Evolutionary conservation across 352 stramenopile species (phyloP).

Genomic region (Thraustochytrium sp.): DNA sequence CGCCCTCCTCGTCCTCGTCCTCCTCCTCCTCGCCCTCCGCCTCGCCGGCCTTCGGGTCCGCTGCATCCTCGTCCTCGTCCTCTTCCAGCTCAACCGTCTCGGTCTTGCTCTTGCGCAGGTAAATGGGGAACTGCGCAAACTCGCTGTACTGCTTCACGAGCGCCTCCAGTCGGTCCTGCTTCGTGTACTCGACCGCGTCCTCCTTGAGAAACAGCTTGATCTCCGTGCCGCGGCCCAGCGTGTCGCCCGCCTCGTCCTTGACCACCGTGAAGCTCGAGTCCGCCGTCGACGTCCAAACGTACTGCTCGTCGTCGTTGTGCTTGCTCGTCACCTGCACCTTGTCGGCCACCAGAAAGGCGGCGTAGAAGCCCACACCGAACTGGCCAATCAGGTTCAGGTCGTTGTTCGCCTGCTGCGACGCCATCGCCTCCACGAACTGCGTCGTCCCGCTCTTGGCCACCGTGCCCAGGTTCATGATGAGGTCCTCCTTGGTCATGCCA

Average conservation of each 20-base stretch:
- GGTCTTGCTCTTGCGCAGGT: constrained; percentile 85
- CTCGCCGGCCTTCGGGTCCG: constrained; percentile 47
- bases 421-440: constrained; percentile 95
- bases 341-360: constrained; percentile 94
- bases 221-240: constrained; percentile 90
- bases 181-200: constrained; percentile 90
- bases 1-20: constrained; percentile 60
- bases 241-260: constrained; percentile 90
- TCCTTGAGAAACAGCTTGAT: constrained; percentile 99
- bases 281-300: constrained; percentile 97
- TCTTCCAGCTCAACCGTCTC: constrained; percentile 68
- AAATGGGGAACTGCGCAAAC: constrained; percentile 99
- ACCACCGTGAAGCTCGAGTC: constrained; percentile 90
- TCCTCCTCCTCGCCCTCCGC: constrained; percentile 71
- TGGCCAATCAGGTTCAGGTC: constrained; percentile 95
- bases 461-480: constrained; percentile 93
- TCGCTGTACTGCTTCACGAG: constrained; percentile 96
- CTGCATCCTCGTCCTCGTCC: constrained; percentile 59
- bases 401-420: constrained; percentile 59
- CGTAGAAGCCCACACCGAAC: constrained; percentile 99
- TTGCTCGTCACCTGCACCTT: constrained; percentile 91
- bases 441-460: constrained; percentile 95
- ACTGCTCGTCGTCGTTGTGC: constrained; percentile 91
- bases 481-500: constrained; percentile 96
- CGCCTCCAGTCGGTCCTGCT: constrained; percentile 84